Conservation (phyloP, 2,329 filamentous ascomycete species). For the Eurotiales sp. region DNA sequence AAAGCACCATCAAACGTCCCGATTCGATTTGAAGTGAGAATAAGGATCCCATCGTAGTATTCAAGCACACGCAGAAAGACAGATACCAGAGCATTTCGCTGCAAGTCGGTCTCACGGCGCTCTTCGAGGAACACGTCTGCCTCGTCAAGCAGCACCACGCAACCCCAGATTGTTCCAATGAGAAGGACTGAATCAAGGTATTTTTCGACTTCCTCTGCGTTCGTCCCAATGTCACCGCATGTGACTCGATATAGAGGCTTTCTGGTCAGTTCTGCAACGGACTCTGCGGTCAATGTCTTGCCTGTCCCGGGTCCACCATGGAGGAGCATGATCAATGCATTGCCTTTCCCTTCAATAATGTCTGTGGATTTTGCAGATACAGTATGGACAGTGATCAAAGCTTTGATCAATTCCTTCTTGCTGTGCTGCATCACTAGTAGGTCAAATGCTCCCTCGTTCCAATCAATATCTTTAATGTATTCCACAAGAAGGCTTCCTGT, state of each 20-base stretch:
- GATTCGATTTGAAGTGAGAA: slow-evolving; percentile 51
- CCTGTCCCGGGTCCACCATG: slow-evolving; percentile 52
- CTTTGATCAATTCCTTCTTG: background rate
- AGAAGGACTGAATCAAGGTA: slow-evolving; percentile 19
- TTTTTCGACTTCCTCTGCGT: slow-evolving; percentile 41
- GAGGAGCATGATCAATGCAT: slow-evolving; percentile 50
- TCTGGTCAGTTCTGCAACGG: slow-evolving; percentile 49
- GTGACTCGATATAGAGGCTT: slow-evolving; percentile 50
- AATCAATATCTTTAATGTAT: slow-evolving; percentile 16
- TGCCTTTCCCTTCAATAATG: slow-evolving; percentile 43
- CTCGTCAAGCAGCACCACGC: slow-evolving; percentile 54
- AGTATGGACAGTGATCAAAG: background rate
- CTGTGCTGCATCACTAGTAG: slow-evolving; percentile 17
- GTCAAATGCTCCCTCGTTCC: slow-evolving; percentile 20
- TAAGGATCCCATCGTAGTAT: slow-evolving; percentile 48
- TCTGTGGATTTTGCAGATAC: background rate
- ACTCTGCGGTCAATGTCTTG: slow-evolving; percentile 52
- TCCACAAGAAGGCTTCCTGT: slow-evolving; percentile 4
- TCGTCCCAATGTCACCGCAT: slow-evolving; percentile 46
- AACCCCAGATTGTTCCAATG: slow-evolving; percentile 24
- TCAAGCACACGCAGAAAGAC: slow-evolving; percentile 48
- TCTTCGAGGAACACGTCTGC: slow-evolving; percentile 75
- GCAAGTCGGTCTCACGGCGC: slow-evolving; percentile 29
- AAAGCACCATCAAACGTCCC: slow-evolving; percentile 50
- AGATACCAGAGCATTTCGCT: slow-evolving; percentile 40